Percentiles rank a stretch among this genome's conserved stretches.
phyloP scores from a whole-genome alignment of 306 rosid genomes.

The Rosa persica region DNA sequence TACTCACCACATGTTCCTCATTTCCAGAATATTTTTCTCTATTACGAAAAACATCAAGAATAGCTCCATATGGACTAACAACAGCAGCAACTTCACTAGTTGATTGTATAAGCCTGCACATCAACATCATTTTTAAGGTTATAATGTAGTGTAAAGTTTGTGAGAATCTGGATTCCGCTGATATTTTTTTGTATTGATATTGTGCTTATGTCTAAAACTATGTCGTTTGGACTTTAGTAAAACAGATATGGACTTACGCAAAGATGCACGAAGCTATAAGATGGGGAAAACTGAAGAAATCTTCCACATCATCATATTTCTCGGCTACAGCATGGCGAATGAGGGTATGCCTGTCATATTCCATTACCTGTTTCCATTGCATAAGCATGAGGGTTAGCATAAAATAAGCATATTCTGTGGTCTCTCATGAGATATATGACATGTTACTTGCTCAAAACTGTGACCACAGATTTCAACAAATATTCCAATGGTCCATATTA shows the following conservation, averaged over 20 bases:
- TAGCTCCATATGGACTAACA: constrained; percentile 28
- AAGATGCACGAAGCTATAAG: constrained; percentile 29
- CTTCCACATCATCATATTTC: constrained; percentile 34
- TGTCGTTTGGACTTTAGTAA: background rate
- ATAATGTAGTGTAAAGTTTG: background rate
- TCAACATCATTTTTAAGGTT: background rate
- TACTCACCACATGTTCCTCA: constrained; percentile 17
- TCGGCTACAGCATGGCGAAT: constrained; percentile 33
- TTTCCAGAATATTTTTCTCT: constrained; percentile 15
- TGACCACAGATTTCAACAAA: background rate
- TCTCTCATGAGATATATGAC: background rate
- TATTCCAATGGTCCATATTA: background rate
- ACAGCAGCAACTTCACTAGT: constrained; percentile 26
- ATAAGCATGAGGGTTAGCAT: constrained; percentile 4
- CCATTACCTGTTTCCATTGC: constrained; percentile 19
- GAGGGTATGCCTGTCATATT: constrained; percentile 26
- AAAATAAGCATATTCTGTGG: background rate
- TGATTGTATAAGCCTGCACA: constrained; percentile 29
- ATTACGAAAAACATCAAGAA: constrained; percentile 14
- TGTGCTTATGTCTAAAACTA: background rate
- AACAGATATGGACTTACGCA: constrained; percentile 13
- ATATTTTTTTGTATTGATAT: background rate
- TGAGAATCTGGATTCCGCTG: background rate
- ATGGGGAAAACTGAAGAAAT: constrained; percentile 16
- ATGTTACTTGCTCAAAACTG: background rate